phyloP scores from a whole-genome alignment of 2,329 filamentous ascomycete species.

The Bipolaris bicolor region DNA sequence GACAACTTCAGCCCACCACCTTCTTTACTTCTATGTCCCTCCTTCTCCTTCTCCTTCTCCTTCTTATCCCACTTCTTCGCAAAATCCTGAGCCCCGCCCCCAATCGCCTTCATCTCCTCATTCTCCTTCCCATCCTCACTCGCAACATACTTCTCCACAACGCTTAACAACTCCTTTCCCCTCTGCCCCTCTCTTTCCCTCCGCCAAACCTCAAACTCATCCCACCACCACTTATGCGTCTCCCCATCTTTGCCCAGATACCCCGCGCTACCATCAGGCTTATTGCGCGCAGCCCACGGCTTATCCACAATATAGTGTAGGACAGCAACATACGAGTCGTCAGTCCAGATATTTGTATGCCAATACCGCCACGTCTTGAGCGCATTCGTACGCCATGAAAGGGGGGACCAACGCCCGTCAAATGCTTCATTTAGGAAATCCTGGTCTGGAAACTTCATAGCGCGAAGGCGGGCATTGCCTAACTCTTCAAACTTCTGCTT shows the following conservation, averaged over 20 bases:
- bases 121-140: conserved; percentile 25
- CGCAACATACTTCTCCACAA: conserved; percentile 34
- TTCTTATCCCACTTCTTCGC: conserved; percentile 33
- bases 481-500: conserved; percentile 50
- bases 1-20: neutral
- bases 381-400: conserved; percentile 60
- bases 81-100: conserved; percentile 41
- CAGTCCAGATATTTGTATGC: conserved; percentile 57
- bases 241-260: conserved; percentile 59
- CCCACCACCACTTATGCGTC: conserved; percentile 62
- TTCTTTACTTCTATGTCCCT: neutral
- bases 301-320: conserved; percentile 64
- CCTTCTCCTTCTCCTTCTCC: neutral
- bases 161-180: conserved; percentile 25
- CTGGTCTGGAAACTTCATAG: conserved; percentile 60
- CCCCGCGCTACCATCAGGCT: conserved; percentile 52
- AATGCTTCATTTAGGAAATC: conserved; percentile 61
- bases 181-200: conserved; percentile 30
- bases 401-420: conserved; percentile 50
- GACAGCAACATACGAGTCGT: conserved; percentile 55
- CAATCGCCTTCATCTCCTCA: conserved; percentile 41
- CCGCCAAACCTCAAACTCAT: conserved; percentile 53
- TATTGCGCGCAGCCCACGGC: conserved; percentile 56
- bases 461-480: conserved; percentile 42
- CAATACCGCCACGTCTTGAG: conserved; percentile 62